Conservation (phyloP, 225 moss, liverwort and hornwort species). For the Pseudoscleropodium purum region DNA sequence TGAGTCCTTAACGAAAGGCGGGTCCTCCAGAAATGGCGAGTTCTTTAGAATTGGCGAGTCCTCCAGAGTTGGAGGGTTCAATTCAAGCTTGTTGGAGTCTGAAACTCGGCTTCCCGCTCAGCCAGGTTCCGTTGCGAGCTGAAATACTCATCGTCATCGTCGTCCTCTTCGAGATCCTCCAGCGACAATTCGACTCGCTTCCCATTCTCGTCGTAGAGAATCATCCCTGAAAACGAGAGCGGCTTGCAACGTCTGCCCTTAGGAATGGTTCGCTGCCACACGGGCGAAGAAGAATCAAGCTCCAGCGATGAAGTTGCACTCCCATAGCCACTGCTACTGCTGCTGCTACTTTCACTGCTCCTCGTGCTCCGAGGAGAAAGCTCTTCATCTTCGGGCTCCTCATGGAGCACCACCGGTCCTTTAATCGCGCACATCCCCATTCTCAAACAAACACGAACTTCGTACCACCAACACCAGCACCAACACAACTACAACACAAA, state of each 20-base stretch:
- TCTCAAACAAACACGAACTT: not conserved
- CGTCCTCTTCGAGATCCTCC: not conserved
- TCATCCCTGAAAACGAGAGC: slow-evolving; percentile 45
- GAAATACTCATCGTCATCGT: slow-evolving; percentile 16
- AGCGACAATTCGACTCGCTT: slow-evolving; percentile 16
- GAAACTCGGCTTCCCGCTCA: not conserved
- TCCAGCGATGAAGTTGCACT: not conserved
- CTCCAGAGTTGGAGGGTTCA: not conserved
- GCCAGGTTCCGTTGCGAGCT: not conserved
- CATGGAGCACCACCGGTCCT: slow-evolving; percentile 13
- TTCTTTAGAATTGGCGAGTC: not conserved
- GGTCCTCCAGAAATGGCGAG: not conserved
- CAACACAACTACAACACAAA: not conserved
- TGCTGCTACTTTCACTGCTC: not conserved
- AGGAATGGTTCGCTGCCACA: slow-evolving; percentile 46
- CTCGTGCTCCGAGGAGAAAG: slow-evolving; percentile 12
- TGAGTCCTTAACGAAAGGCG: not conserved
- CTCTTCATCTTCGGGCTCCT: not conserved
- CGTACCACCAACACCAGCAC: not conserved
- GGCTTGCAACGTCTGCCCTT: slow-evolving; percentile 38
- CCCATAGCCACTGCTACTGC: not conserved
- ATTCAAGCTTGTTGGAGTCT: not conserved
- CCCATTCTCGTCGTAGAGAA: slow-evolving; percentile 35
- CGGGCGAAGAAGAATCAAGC: not conserved
- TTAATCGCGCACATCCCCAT: slow-evolving; percentile 27